phyloP scores from a whole-genome alignment of 1,139 yeast species.

The Suhomyces bribrorum region DNA sequence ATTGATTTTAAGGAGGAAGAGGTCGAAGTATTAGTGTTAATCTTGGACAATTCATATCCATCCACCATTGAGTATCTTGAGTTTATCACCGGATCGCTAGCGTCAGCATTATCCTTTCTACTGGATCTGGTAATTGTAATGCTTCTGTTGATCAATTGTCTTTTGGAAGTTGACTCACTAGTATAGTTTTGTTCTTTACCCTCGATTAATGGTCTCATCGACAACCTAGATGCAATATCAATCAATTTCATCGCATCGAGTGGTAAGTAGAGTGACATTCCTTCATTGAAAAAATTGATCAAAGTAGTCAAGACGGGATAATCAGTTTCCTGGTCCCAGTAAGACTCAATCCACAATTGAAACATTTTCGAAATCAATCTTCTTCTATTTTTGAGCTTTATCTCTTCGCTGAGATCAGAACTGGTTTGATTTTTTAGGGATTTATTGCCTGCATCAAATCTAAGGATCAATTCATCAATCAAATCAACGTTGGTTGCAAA shows the following conservation, averaged over 20 bases:
- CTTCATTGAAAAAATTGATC: conserved; percentile 77
- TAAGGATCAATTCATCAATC: conserved; percentile 63
- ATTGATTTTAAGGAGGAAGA: conserved; percentile 40
- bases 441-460: conserved; percentile 58
- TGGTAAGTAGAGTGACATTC: conserved; percentile 56
- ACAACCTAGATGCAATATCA: conserved; percentile 60
- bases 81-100: conserved; percentile 24
- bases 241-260: conserved; percentile 62
- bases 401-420: conserved; percentile 47
- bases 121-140: conserved; percentile 36
- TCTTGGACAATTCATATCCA: conserved; percentile 50
- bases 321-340: conserved; percentile 73
- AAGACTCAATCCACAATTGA: conserved; percentile 84
- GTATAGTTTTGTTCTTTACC: conserved; percentile 14
- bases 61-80: conserved; percentile 50
- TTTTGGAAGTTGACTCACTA: conserved; percentile 15
- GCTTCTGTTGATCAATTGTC: conserved; percentile 49
- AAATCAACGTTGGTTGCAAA: conserved; percentile 72
- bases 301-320: conserved; percentile 63
- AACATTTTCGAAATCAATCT: conserved; percentile 67
- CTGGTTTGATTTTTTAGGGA: conserved; percentile 26
- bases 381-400: conserved; percentile 63
- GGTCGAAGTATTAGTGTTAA: conserved; percentile 47
- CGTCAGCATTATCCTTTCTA: conserved; percentile 24
- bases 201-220: conserved; percentile 38